Evolutionary conservation across 768 basidiomycete genomes (phyloP), one percentile per base, ranked within the genome.

Genomic region (Boletus reticuloceps): DNA sequence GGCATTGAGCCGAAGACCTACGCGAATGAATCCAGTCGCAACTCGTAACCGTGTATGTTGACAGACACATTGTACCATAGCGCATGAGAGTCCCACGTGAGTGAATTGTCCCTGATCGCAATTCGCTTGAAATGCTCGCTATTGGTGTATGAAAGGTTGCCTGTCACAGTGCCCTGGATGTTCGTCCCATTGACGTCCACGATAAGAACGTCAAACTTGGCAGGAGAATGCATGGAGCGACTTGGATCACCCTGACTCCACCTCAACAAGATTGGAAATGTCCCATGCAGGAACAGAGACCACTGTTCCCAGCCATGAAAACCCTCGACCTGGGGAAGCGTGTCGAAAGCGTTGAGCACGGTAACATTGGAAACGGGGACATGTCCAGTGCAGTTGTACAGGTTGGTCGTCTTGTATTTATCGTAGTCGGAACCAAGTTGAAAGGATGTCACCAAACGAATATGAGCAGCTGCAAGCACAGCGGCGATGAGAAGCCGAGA

Each of bases 331-430:
- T 63, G 60, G 0, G 62, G 62, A 22, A 62, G 54, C 1, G 62
- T 63, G 54, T 63, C 56, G 32, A 38, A 47, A 6, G 57, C 53
- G 22, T 56, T 61, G 29, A 36, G 29, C 6, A 40, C 47, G 11
- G 62, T 63, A 31, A 63, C 47, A 16, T 56, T 63, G 48, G 62
- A 63, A 9, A 36, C 5, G 4, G 31, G 31, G 11, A 51, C 41
- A 13, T 38, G 42, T 5, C 61, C 59, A 16, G 61, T 55, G 46
- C 61, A 61, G 43, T 63, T 58, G 49, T 63, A 63, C 16, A 63
- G 47, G n/a, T 58, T 58, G 22, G 48, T 43, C 16, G 61, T 58
- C 34, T 36, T 36, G 4, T 11, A 36, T 11, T 12, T 13, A 14
- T 36, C 14, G 34, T 36, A 14, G 14, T 36, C 34, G 6, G 34